phyloP scores from a whole-genome alignment of 1,284 basidiomycete genomes.

The Stereum hirsutum region DNA sequence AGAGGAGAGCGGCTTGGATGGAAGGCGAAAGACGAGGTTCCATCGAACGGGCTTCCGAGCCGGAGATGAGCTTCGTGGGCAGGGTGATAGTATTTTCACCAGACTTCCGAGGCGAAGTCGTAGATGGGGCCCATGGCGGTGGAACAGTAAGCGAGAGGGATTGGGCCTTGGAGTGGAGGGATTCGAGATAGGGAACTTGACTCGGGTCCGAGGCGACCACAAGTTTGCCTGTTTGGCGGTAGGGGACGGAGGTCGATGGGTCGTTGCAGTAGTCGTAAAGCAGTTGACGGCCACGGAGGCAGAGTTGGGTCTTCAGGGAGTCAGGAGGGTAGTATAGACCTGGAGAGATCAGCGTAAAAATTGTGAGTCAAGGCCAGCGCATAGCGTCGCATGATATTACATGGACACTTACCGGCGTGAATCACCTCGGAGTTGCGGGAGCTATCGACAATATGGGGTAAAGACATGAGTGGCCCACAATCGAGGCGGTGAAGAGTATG shows the following conservation, averaged over 20 bases:
- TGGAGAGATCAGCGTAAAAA: too few relatives aligned
- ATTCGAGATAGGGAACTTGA: slow-evolving; percentile 64
- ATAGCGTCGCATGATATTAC: slow-evolving; percentile 2
- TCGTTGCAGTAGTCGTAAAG: slow-evolving; percentile 73
- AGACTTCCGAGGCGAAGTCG: too few relatives aligned
- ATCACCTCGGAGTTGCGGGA: slow-evolving; percentile 96
- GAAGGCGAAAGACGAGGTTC: slow-evolving; percentile 76
- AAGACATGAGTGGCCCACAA: not conserved
- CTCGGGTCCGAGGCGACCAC: slow-evolving; percentile 59
- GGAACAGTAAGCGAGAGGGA: slow-evolving; percentile 39
- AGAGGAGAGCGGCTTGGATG: slow-evolving; percentile 72
- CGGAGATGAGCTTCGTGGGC: slow-evolving; percentile 62
- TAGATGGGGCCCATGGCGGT: slow-evolving; percentile 8
- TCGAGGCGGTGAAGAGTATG: slow-evolving; percentile 8
- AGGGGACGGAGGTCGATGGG: slow-evolving; percentile 61
- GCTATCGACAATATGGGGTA: slow-evolving; percentile 29
- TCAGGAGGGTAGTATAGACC: slow-evolving; percentile 78
- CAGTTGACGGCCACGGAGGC: slow-evolving; percentile 79
- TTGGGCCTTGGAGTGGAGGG: slow-evolving; percentile 57
- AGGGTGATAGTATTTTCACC: slow-evolving; percentile 29
- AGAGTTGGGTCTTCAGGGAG: slow-evolving; percentile 84
- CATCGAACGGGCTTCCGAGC: slow-evolving; percentile 62
- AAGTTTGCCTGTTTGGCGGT: slow-evolving; percentile 80
- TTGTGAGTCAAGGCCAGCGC: not conserved
- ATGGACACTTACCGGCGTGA: slow-evolving; percentile 59